Evolutionary conservation across 768 basidiomycete species (phyloP).

Genomic region (Plicaturopsis crispa): DNA sequence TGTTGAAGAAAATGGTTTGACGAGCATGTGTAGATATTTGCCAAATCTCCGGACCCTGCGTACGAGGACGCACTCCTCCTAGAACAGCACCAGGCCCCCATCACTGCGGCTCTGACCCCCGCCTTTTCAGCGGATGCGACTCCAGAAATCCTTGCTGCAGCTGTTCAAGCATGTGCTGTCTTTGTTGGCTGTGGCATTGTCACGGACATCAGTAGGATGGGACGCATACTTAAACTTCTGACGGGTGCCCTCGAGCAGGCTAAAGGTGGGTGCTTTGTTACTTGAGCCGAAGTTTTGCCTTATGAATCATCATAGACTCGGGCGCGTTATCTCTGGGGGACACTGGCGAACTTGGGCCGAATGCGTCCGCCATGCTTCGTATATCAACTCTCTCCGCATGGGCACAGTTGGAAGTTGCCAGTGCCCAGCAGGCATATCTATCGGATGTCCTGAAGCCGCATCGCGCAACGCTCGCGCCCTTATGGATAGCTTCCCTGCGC

Average conservation of each 20-base stretch:
- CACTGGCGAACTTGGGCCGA: constrained; percentile 80
- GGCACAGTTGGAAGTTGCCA: constrained; percentile 86
- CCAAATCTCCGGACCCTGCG: constrained; percentile 81
- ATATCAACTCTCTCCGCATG: constrained; percentile 92
- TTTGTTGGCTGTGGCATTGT: constrained; percentile 95
- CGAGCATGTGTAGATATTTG: constrained; percentile 61
- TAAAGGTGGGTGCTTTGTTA: constrained; percentile 46
- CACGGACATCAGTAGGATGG: constrained; percentile 87
- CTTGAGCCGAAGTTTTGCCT: neutral
- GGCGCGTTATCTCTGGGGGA: constrained; percentile 84
- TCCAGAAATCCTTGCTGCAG: constrained; percentile 89
- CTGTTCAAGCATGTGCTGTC: constrained; percentile 87
- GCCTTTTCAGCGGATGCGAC: constrained; percentile 94
- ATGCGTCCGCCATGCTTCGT: constrained; percentile 90
- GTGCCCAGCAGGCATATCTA: constrained; percentile 67
- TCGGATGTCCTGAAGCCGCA: constrained; percentile 78
- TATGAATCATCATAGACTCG: constrained; percentile 44
- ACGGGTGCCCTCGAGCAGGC: constrained; percentile 86
- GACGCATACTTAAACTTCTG: constrained; percentile 84
- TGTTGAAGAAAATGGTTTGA: neutral
- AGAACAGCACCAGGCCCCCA: constrained; percentile 97
- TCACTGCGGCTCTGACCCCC: constrained; percentile 94
- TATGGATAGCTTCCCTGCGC: constrained; percentile 85
- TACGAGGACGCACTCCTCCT: constrained; percentile 85
- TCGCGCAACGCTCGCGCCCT: constrained; percentile 58